A percentile compares a stretch with the other conserved stretches of the same genome.
Evolutionary conservation across 1,139 yeast species (phyloP).

Genomic region (Kodamaea sp.): DNA sequence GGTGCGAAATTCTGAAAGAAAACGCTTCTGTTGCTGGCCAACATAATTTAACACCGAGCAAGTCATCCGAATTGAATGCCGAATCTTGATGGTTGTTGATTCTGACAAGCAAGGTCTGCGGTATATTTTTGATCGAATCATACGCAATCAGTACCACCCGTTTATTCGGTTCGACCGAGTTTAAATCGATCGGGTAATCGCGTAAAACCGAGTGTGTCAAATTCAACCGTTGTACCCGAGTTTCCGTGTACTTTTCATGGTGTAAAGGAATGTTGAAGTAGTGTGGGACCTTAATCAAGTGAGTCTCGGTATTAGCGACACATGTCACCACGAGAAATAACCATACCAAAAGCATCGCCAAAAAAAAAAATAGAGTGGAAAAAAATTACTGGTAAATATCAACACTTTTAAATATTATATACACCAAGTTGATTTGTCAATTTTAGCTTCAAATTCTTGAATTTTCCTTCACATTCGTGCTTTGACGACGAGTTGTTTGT

Average conservation of each 20-base stretch:
- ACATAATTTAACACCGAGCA: conserved; percentile 36
- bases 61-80: conserved; percentile 28
- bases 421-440: too few relatives aligned
- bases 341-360: background rate
- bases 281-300: conserved; percentile 30
- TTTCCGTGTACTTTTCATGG: conserved; percentile 5
- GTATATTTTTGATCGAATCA: conserved; percentile 15
- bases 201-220: conserved; percentile 23
- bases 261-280: conserved; percentile 33
- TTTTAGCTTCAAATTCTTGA: too few relatives aligned
- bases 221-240: conserved; percentile 16
- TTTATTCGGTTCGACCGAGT: background rate
- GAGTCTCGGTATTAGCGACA: conserved; percentile 40
- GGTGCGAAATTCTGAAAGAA: conserved; percentile 18
- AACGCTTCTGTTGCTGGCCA: conserved; percentile 45
- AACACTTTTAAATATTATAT: too few relatives aligned
- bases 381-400: too few relatives aligned
- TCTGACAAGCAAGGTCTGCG: conserved; percentile 24
- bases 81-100: conserved; percentile 34
- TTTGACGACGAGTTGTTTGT: too few relatives aligned
- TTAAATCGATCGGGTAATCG: conserved; percentile 30
- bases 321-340: conserved; percentile 6
- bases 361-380: too few relatives aligned
- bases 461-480: too few relatives aligned
- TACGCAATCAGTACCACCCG: conserved; percentile 10